Evolutionary conservation across 768 basidiomycete genomes (phyloP), one percentile per base, ranked within the genome.

Genomic region (Psilocybe cyanescens): DNA sequence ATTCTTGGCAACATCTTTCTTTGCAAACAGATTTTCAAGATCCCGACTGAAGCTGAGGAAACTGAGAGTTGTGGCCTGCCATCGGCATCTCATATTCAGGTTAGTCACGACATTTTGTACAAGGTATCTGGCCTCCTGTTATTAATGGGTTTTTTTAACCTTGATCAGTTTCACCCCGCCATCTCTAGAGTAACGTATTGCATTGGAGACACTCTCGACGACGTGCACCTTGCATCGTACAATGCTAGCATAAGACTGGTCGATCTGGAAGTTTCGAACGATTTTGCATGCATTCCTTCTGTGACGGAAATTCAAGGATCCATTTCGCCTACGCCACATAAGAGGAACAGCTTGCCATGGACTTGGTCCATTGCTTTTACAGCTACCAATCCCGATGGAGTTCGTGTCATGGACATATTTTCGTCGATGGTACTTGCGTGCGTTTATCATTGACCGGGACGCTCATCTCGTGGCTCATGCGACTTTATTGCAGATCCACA

Each of bases 331-430:
- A 17, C 31, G 9, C 35, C 50, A 28, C 30, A 33, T 33, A n/a
- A 44, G 44, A 49, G 48, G 16, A 49, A 33, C 11, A 54, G 17
- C 14, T 44, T 44, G 47, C 45, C 46, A 24, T 31, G 28, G n/a
- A 29, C 46, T 50, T 52, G 47, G 35, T 50, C 59, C 16, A 58
- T 69, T 29, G 30, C 33, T 28, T 47, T 62, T 45, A 46, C 52
- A 24, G 48, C 61, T 8, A 19, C 24, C 31, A 69, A 67, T 35
- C 57, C 60, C n/a, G 35, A 57, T 19, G 68, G 68, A 30, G 35
- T 69, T 11, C 62, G 62, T 19, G 50, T 69, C 14, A 12, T 35
- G 12, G 66, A 69, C 45, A 52, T 68, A 19, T 66, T 68, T 28
- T 58, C 61, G 14, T 24, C 59, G 17, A 60, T 68, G 29, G 63